Conservation (phyloP, 75 land plant genomes). For the Larix kaempferi region DNA sequence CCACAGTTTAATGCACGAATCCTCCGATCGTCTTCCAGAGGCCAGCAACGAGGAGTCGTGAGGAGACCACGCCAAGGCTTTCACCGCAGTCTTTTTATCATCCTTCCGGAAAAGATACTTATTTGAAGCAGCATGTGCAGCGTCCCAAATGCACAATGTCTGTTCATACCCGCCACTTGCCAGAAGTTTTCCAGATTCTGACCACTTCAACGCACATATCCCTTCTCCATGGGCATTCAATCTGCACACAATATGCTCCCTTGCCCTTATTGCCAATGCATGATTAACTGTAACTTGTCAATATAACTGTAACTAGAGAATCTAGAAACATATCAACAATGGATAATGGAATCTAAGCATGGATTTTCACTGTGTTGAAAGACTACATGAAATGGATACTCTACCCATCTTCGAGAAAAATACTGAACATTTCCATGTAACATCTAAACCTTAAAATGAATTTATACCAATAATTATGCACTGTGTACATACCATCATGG, state of each 20-base stretch:
- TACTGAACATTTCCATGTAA: too few species aligned
- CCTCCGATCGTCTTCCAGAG: conserved; percentile 38
- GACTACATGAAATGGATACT: too few species aligned
- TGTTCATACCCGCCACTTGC: conserved; percentile 50
- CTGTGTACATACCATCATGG: too few species aligned
- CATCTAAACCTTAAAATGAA: too few species aligned
- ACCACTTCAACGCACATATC: conserved; percentile 47
- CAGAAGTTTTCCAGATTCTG: conserved; percentile 31
- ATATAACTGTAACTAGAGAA: conserved; percentile 19
- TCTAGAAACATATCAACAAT: too few species aligned
- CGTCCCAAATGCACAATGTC: conserved; percentile 40
- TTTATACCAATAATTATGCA: too few species aligned
- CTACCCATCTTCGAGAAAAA: too few species aligned
- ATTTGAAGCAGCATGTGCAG: conserved; percentile 16
- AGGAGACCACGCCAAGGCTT: conserved; percentile 46
- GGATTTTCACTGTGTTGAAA: too few species aligned
- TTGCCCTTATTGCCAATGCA: conserved; percentile 20
- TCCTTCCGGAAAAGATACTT: conserved; percentile 36
- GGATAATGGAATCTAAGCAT: too few species aligned
- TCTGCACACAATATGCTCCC: conserved; percentile 23
- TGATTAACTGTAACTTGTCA: conserved; percentile 26
- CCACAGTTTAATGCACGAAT: conserved; percentile 39
- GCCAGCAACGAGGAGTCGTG: conserved; percentile 36
- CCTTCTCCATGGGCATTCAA: conserved; percentile 36
- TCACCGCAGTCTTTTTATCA: conserved; percentile 43